Evolutionary conservation across 2,329 filamentous ascomycete genomes (phyloP).

Genomic region (Dothistroma pini): DNA sequence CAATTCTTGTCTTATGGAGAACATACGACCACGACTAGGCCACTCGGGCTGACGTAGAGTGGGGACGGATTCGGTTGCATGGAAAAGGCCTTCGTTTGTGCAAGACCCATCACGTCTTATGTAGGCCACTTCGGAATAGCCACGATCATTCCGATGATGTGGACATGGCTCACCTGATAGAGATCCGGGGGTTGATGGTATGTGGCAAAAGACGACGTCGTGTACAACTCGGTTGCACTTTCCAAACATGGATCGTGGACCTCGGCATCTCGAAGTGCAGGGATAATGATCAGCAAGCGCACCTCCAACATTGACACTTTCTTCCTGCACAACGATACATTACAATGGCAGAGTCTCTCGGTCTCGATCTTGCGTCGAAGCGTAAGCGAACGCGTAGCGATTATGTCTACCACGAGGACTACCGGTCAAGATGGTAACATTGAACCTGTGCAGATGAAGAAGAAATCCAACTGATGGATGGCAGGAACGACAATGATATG

Average conservation of each 20-base stretch:
- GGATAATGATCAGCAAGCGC: neutral
- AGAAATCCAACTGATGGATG: neutral
- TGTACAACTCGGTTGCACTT: neutral
- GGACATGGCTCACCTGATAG: too few species aligned
- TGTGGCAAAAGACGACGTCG: neutral
- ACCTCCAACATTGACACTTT: constrained; percentile 5
- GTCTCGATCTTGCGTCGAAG: constrained; percentile 38
- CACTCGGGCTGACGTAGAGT: neutral
- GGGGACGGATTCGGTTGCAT: too few species aligned
- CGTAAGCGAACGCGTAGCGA: constrained; percentile 54
- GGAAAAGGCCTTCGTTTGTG: too few species aligned
- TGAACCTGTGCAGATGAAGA: neutral
- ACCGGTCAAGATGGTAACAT: constrained; percentile 75
- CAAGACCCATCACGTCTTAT: too few species aligned
- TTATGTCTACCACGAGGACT: constrained; percentile 75
- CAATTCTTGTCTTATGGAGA: neutral
- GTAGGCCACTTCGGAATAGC: too few species aligned
- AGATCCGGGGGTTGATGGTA: neutral
- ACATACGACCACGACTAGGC: neutral
- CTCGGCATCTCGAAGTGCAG: neutral
- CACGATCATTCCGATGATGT: too few species aligned
- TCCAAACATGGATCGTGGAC: neutral
- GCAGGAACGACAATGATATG: constrained; percentile 90
- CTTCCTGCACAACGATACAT: neutral
- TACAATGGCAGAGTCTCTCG: constrained; percentile 37